These are phyloP conservation scores for Tanacetum coccineum DNA, from an alignment of 129 eudicot species.

Conservation along the genomic window DNA sequence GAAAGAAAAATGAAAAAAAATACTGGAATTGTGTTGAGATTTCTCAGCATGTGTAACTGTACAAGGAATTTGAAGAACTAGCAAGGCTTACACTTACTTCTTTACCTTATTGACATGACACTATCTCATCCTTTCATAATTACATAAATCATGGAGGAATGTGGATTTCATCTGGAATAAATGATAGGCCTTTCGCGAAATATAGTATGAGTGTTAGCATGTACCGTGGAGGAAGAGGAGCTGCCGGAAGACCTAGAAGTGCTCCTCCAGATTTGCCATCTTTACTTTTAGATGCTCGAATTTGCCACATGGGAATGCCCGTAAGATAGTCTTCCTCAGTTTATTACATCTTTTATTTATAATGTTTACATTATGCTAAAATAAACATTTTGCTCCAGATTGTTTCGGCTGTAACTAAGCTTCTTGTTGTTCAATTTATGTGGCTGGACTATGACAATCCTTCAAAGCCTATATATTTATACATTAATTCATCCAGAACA, in stretches of 20 bases:
- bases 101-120: conserved; percentile 47
- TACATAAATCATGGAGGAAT: conserved; percentile 74
- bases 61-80: too few relatives aligned
- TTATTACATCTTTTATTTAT: neutral
- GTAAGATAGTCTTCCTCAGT: conserved; percentile 32
- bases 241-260: conserved; percentile 61
- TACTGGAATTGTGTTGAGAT: too few relatives aligned
- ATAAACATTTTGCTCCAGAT: conserved; percentile 46
- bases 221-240: conserved; percentile 64
- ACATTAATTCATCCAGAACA: conserved; percentile 86
- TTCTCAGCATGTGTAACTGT: too few relatives aligned
- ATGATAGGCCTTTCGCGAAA: conserved; percentile 48
- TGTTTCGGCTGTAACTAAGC: conserved; percentile 85
- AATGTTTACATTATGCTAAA: conserved; percentile 1
- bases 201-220: conserved; percentile 69
- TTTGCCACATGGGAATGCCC: conserved; percentile 81
- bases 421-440: conserved; percentile 79
- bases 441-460: conserved; percentile 75
- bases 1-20: too few relatives aligned
- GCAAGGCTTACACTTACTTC: too few relatives aligned
- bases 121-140: conserved; percentile 51
- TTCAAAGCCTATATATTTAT: conserved; percentile 76
- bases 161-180: conserved; percentile 54
- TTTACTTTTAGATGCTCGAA: conserved; percentile 61
- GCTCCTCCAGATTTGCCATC: conserved; percentile 93